Evolutionary conservation across 2,329 filamentous ascomycete genomes (phyloP), one percentile per base, ranked within the genome.

Genomic region (Dothideomycetidae sp.): DNA sequence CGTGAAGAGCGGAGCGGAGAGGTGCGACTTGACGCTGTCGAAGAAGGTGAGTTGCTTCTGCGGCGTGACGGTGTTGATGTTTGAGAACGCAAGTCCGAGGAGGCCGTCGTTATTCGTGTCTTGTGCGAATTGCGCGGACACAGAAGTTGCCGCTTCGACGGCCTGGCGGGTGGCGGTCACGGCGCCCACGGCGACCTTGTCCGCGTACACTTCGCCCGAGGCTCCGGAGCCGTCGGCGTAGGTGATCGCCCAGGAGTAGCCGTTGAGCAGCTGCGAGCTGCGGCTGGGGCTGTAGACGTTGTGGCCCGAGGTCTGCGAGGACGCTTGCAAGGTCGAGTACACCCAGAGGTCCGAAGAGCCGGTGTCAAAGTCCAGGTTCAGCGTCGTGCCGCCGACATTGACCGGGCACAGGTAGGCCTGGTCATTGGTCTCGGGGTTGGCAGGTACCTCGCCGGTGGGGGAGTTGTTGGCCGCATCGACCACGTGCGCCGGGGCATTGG

Each of bases 351-450:
- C 30, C 10, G 40, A 26, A n/a, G 21, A 26, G 21, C 65, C 77
- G 10, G 80, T 85, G 46, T 85, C 81, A 42, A 85, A 68, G 52
- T 82, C 77, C 42, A 85, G 54, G 42, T 73, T 67, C 44, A 82
- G 53, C 3, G 61, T 69, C 46, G 76, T 72, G 51, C 68, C 59
- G 29, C 78, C 81, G 43, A 83, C 62, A 1, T 61, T 65, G 31
- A 84, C 71, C 0, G 75, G 71, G 46, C 53, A 58, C 4, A 63
- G 55, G 48, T 64, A 64, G 38, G 46, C 7, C 7, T 7, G 17
- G 31, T 38, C 36, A 15, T 31, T 32, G 36, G 30, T 19, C 18
- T 38, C 16, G 7, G 63, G 62, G 28, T 52, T 54, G 34, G 62
- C 61, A 37, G 54, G 45, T n/a, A 57, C 60, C 37, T 51, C 46